A percentile compares a stretch with the other conserved stretches of the same genome.
Evolutionary conservation across 371 early-diverging fungal genomes (phyloP).

Genomic region (Dichotomocladium elegans): DNA sequence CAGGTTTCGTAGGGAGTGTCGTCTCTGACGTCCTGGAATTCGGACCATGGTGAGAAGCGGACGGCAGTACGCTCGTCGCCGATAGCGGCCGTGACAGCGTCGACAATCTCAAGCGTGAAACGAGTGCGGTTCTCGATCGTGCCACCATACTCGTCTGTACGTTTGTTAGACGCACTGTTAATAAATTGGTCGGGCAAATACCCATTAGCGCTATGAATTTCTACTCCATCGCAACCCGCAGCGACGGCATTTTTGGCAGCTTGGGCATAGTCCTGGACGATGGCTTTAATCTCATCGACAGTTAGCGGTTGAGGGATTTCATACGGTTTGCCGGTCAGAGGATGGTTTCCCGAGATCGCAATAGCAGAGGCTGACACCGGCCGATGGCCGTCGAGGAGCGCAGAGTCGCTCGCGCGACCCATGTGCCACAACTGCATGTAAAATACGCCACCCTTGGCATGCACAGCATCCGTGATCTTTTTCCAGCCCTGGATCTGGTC

Average conservation of each 20-base stretch:
- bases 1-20: conserved; percentile 32
- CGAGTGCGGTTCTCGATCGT: conserved; percentile 49
- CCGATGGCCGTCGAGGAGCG: conserved; percentile 1
- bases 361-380: conserved; percentile 19
- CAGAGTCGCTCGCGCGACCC: conserved; percentile 5
- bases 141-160: conserved; percentile 62
- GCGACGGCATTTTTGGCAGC: conserved; percentile 36
- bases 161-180: conserved; percentile 31
- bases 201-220: conserved; percentile 68
- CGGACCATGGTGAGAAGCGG: conserved; percentile 20
- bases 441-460: conserved; percentile 51
- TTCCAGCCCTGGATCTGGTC: conserved; percentile 61
- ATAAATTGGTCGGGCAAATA: conserved; percentile 54
- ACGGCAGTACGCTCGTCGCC: conserved; percentile 14
- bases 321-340: conserved; percentile 5
- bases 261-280: conserved; percentile 55
- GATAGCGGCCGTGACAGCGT: conserved; percentile 19
- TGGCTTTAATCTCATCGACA: conserved; percentile 54
- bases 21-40: conserved; percentile 24
- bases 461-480: conserved; percentile 51
- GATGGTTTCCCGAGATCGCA: conserved; percentile 14
- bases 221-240: conserved; percentile 64
- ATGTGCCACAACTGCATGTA: conserved; percentile 39
- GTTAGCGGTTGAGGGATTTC: conserved; percentile 59
- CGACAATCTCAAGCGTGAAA: conserved; percentile 37